phyloP scores from a whole-genome alignment of 1,284 basidiomycete genomes.

The Porodaedalea pini region DNA sequence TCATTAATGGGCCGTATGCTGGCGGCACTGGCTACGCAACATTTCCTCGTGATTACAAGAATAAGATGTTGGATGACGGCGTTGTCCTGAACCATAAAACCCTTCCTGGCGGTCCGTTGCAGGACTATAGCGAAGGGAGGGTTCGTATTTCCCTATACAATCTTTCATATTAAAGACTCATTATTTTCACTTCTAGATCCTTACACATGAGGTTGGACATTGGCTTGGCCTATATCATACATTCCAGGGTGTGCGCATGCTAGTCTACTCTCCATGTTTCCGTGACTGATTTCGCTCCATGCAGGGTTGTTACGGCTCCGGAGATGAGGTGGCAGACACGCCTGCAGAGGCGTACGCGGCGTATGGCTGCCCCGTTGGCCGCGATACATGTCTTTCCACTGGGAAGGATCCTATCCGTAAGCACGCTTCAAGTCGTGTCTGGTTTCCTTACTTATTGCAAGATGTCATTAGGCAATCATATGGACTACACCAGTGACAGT shows the following conservation, averaged over 20 bases:
- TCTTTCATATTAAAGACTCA: conserved; percentile 27
- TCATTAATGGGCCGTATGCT: conserved; percentile 30
- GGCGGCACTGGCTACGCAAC: conserved; percentile 37
- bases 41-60: conserved; percentile 37
- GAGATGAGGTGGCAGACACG: conserved; percentile 47
- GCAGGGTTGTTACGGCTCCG: conserved; percentile 36
- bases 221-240: conserved; percentile 41
- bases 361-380: conserved; percentile 42
- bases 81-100: conserved; percentile 38
- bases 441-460: conserved; percentile 18
- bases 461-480: conserved; percentile 36
- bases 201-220: conserved; percentile 40
- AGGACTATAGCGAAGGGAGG: conserved; percentile 45
- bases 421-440: conserved; percentile 29
- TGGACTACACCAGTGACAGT: conserved; percentile 42
- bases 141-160: no score
- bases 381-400: conserved; percentile 43
- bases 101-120: conserved; percentile 39
- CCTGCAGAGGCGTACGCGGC: conserved; percentile 43
- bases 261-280: background rate
- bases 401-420: conserved; percentile 45
- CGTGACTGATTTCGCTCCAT: background rate
- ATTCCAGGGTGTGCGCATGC: conserved; percentile 34
- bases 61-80: conserved; percentile 36
- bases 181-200: conserved; percentile 33